Evolutionary conservation across 495 filamentous ascomycete species (phyloP), one percentile per base, ranked within the genome.

Genomic region (Penicillium manginii): DNA sequence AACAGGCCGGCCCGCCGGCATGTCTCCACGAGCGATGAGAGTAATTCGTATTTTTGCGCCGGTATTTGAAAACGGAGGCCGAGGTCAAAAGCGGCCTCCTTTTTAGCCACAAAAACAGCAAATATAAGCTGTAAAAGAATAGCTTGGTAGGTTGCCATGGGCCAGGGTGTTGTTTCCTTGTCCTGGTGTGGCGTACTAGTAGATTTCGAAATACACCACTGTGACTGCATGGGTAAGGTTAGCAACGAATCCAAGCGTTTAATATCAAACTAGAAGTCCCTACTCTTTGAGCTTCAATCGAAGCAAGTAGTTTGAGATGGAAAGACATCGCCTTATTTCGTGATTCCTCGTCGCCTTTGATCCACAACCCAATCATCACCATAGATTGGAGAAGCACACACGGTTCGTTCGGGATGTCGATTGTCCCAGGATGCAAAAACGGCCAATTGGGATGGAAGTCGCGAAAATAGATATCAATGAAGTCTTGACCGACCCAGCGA

Each of bases 301-400:
- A 60, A 23, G 52, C 37, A 42, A 42, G 39, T n/a, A 69, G 26
- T 35, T 29, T 57, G 4, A n/a, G 12, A 50, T 69, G 63, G 6
- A 69, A 29, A 22, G 31, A 31, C 47, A 59, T 47, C 11, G 66
- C 61, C 7, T 51, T 46, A 10, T 49, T 50, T 22, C 53, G 54
- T 3, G 63, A 39, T 12, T 31, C 40, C 14, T 46, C 33, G 11
- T 54, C 46, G 0, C 60, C 62, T 52, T 55, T 52, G 2, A 61
- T 48, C 66, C 66, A 69, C 32, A 66, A 23, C 10, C 63, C 66
- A 8, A 69, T 62, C 48, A 55, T 58, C 14, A 66, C 35, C 18
- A 66, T 54, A 2, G 66, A 66, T 52, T 69, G 63, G 14, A 69
- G 15, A 15, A 69, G 63, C 10, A 69, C 23, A 23, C 54, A 59